Base-by-base conservation (phyloP, 441 rosid species). In the Pelargonium australe region DNA sequence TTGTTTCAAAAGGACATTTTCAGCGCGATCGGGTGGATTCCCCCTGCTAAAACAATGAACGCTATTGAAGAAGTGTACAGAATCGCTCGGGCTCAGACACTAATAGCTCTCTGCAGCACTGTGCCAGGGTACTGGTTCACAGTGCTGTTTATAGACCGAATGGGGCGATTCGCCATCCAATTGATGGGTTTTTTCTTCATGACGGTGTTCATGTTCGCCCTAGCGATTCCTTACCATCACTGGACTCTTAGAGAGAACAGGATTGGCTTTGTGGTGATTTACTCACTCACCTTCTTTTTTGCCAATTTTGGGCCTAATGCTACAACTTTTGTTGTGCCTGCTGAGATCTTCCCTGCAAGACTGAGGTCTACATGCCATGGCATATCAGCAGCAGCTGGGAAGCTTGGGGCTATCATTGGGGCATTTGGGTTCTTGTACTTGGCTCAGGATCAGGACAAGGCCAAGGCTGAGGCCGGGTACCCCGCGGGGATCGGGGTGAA, bases 221-320 rank as follows among this genome's bases (percentile, higher is more conserved):
- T 83, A 0, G 85, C 81, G 40, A 10, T 72, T 63, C 44, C 64
- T 25, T 85, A 83, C 49, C 65, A 61, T 0, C 31, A 68, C 2
- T 73, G 71, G 16, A 12, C 23, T 1, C 11, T 5, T 5, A 28
- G 19, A 4, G 2, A 65, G 10, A 61, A 7, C 5, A 25, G 70
- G 3, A 45, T 45, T 76, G 78, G 0, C 78, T 2, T 53, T 80
- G 86, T 44, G 23, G 20, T 0, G 86, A 83, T 86, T 13, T 85
- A 80, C 19, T 85, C 83, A 9, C 77, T 86, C 9, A 80, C 88
- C 0, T 68, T 88, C 45, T 88, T 88, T 79, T 88, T 88, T 37
- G 82, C 88, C 5, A 88, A 88, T 73, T 88, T 88, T 16, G 89
- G 95, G 0, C 95, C 95, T 45, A 86, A 88, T n/a, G 77, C 81